phyloP scores from a whole-genome alignment of 2,329 filamentous ascomycete genomes.

The Colletotrichum chlorophyti region DNA sequence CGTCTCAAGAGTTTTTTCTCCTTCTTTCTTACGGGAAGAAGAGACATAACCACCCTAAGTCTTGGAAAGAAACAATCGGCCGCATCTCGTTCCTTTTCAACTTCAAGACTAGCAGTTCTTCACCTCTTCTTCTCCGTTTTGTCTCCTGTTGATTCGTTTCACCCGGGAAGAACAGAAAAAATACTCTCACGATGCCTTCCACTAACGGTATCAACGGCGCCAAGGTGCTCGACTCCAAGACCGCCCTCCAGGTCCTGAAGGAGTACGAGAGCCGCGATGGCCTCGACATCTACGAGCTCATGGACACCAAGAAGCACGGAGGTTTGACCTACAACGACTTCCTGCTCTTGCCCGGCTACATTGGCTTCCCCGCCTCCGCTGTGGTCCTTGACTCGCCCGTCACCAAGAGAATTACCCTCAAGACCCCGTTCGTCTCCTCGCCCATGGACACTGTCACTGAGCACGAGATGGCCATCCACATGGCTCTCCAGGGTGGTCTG shows the following conservation, averaged over 20 bases:
- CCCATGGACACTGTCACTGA: conserved; percentile 99
- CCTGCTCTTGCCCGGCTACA: conserved; percentile 94
- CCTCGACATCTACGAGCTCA: conserved; percentile 82
- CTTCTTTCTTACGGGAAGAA: conserved; percentile 62
- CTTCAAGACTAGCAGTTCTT: conserved; percentile 36
- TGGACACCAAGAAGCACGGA: conserved; percentile 90
- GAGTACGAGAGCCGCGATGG: conserved; percentile 85
- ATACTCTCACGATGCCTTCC: conserved; percentile 67
- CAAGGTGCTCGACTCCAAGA: conserved; percentile 74
- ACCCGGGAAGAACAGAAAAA: conserved; percentile 18
- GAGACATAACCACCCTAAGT: conserved; percentile 42
- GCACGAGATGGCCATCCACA: conserved; percentile 99
- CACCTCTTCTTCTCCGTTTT: conserved; percentile 43
- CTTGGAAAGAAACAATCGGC: conserved; percentile 38
- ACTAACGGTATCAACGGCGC: conserved; percentile 58
- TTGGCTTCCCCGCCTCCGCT: conserved; percentile 93
- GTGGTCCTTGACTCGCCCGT: conserved; percentile 89
- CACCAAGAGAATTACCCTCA: conserved; percentile 94
- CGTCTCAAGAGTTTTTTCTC: conserved; percentile 43
- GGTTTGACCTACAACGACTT: conserved; percentile 99
- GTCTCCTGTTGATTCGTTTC: conserved; percentile 38
- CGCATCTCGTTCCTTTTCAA: conserved; percentile 36
- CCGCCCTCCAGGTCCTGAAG: conserved; percentile 80
- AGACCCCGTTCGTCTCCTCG: conserved; percentile 95
- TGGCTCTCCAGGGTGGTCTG: conserved; percentile 85